Base-by-base conservation (phyloP, 1,139 yeast genomes). In the Pichia terricola region DNA sequence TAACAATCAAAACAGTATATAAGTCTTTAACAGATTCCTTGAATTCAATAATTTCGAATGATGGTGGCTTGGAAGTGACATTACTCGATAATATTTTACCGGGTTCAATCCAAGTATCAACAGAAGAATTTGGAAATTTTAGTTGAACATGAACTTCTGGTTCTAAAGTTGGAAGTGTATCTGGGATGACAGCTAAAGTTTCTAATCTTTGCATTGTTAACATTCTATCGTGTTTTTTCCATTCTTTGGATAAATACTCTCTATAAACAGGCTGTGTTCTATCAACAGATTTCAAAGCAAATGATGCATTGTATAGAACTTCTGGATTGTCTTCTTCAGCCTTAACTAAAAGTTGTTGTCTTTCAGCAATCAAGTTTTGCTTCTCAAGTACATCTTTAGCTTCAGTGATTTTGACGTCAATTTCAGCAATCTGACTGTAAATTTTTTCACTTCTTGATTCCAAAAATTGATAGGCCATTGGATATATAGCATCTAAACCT, bases 151-250 rank as follows among this genome's bases (percentile, higher is more conserved):
- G 86, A 16, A 78, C 94, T 50, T 72, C 67, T 25, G 98, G 97
- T n/a, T 74, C 79, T 47, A 91, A 65, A 0, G 97, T 87, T 27
- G 97, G 94, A 60, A 91, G 62, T 2, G 97, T 88, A 61, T 91
- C 98, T 30, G 98, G 98, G 51, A 94, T 84, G 42, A 87, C 87
- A 42, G 75, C 75, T 53, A 88, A 67, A 48, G 85, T 81, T 65
- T 91, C 98, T 48, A 94, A 65, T 67, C 97, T 79, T 67, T 91
- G 97, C 86, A 86, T 83, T 45, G 79, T 68, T 44, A 84, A 59
- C 78, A 83, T 79, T 62, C 77, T 73, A 41, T 76, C 81, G 52
- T 80, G 70, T 8, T 69, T 63, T 59, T 76, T 73, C 96, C 97
- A 91, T 53, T 81, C 74, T 50, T 81, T 66, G 55, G 75, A 68